Evolutionary conservation across 2,329 filamentous ascomycete species (phyloP).

Genomic region (Penicillium olsonii): DNA sequence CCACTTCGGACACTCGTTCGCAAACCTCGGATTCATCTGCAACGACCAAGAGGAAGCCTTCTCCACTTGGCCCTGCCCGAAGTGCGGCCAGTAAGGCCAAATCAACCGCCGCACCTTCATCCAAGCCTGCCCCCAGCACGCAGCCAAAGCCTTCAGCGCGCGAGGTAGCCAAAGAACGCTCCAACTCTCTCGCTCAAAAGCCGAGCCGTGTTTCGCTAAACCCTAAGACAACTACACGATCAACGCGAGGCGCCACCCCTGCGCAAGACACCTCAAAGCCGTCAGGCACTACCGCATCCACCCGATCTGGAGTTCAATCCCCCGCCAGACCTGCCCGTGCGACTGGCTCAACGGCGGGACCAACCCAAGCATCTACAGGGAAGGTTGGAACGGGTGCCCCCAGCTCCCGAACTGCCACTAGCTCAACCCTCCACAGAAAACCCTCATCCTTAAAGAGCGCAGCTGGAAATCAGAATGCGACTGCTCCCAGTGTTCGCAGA

Average conservation of each 20-base stretch:
- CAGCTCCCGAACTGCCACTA: conserved; percentile 28
- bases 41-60: conserved; percentile 34
- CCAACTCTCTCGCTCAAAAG: conserved; percentile 32
- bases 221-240: conserved; percentile 29
- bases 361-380: conserved; percentile 43
- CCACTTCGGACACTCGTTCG: conserved; percentile 9
- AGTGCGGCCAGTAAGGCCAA: conserved; percentile 21
- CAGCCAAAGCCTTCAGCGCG: conserved; percentile 29
- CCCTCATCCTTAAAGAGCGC: conserved; percentile 37
- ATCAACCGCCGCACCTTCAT: conserved; percentile 8
- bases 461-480: conserved; percentile 23
- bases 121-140: conserved; percentile 24
- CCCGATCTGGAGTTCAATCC: conserved; percentile 39
- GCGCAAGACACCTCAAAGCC: conserved; percentile 30
- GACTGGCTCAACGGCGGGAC: conserved; percentile 42
- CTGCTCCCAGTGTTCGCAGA: conserved; percentile 30
- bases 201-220: conserved; percentile 35
- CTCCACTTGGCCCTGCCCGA: conserved; percentile 32
- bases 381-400: conserved; percentile 31
- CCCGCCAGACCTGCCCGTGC: conserved; percentile 44
- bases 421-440: conserved; percentile 36
- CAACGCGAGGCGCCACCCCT: conserved; percentile 33
- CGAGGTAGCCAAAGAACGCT: conserved; percentile 32
- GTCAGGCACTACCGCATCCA: conserved; percentile 23
- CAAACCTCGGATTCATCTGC: conserved; percentile 26